Evolutionary conservation across 306 rosid genomes (phyloP).

Genomic region (Styphnolobium japonicum): DNA sequence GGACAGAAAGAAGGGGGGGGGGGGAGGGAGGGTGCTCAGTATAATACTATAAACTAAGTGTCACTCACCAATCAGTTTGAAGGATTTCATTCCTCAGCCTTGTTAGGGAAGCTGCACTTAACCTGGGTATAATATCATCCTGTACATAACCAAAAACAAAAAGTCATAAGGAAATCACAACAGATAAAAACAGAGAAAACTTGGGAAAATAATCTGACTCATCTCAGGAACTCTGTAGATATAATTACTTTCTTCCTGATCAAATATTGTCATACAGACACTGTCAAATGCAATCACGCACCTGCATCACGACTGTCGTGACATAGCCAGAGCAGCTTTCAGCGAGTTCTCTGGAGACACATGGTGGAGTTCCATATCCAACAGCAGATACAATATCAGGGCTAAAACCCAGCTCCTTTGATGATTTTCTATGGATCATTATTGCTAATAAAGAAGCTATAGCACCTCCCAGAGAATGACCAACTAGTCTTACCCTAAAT

Average conservation of each 20-base stretch:
- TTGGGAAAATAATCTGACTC: slow-evolving; percentile 6
- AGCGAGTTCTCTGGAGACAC: slow-evolving; percentile 85
- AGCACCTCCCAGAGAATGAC: slow-evolving; percentile 98
- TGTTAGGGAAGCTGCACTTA: slow-evolving; percentile 74
- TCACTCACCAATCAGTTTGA: slow-evolving; percentile 89
- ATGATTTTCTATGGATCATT: slow-evolving; percentile 74
- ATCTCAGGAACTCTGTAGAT: slow-evolving; percentile 18
- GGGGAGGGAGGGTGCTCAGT: background rate
- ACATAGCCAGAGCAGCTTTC: slow-evolving; percentile 84
- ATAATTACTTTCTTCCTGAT: slow-evolving; percentile 2
- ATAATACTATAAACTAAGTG: slow-evolving; percentile 17
- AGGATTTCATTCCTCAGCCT: slow-evolving; percentile 92
- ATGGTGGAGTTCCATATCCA: slow-evolving; percentile 83
- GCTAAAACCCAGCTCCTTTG: slow-evolving; percentile 83
- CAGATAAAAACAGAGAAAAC: slow-evolving; percentile 20
- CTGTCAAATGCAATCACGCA: slow-evolving; percentile 28
- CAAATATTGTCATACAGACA: slow-evolving; percentile 9
- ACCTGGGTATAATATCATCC: slow-evolving; percentile 88
- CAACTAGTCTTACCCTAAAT: slow-evolving; percentile 86
- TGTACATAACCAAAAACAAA: slow-evolving; percentile 36
- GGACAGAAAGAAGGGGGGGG: too few relatives aligned
- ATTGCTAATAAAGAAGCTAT: slow-evolving; percentile 87
- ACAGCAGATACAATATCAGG: slow-evolving; percentile 87
- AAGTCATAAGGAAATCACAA: slow-evolving; percentile 19
- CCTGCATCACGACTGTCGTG: slow-evolving; percentile 93